Evolutionary conservation across 1,284 basidiomycete species (phyloP).

Genomic region (Phylloboletellus chloephorus): DNA sequence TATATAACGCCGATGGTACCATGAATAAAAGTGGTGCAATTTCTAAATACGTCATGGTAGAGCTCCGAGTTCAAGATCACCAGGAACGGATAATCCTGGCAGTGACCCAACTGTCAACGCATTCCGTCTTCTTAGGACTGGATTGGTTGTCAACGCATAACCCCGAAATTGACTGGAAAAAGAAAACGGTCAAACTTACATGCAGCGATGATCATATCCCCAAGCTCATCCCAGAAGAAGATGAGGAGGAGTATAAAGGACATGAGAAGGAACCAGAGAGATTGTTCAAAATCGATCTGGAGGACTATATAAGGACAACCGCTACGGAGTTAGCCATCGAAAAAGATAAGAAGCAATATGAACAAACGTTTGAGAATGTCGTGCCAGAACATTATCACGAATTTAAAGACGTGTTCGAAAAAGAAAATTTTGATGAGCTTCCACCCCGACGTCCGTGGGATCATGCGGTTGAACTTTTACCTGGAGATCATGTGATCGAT

Average conservation of each 20-base stretch:
- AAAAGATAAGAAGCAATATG: too few relatives aligned
- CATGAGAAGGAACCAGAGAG: too few relatives aligned
- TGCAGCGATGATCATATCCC: too few relatives aligned
- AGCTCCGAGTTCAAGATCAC: neutral
- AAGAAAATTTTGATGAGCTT: conserved; percentile 3
- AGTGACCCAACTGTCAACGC: neutral
- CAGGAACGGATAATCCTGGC: neutral
- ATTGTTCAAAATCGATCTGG: too few relatives aligned
- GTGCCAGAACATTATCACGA: neutral
- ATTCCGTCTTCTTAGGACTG: conserved; percentile 7
- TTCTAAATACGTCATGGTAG: neutral
- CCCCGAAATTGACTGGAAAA: conserved; percentile 21
- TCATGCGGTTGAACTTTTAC: neutral
- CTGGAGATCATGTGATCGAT: neutral
- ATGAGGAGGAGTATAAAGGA: too few relatives aligned
- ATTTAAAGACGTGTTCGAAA: conserved; percentile 1
- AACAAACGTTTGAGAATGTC: conserved; percentile 1
- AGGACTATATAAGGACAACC: too few relatives aligned
- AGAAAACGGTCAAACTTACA: too few relatives aligned
- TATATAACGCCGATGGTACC: conserved; percentile 23
- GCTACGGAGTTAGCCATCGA: neutral
- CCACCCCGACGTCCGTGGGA: neutral
- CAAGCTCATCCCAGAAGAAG: too few relatives aligned
- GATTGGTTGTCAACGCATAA: conserved; percentile 23
- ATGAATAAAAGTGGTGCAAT: conserved; percentile 19